These are phyloP conservation scores for Penium margaritaceum DNA, from an alignment of 139 green algal species.

Conservation along the genomic window DNA sequence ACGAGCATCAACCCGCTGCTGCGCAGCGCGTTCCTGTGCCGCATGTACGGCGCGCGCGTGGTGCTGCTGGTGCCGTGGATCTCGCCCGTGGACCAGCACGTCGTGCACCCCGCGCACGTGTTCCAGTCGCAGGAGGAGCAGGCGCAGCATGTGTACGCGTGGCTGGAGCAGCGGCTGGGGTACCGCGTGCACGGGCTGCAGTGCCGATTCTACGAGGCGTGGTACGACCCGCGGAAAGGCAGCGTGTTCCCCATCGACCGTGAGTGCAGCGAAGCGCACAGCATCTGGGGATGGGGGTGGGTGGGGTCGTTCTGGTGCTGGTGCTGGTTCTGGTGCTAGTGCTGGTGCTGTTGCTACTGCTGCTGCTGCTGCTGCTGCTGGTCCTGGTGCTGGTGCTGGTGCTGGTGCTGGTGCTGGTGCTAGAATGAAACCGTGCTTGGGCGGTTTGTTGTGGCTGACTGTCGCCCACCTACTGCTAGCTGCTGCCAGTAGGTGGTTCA, in stretches of 20 bases:
- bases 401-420: too few species aligned
- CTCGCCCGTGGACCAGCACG: constrained; percentile 2
- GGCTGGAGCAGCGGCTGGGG: constrained; percentile 77
- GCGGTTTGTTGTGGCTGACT: not conserved
- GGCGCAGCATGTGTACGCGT: constrained; percentile 75
- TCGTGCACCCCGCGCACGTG: constrained; percentile 7
- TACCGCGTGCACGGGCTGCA: constrained; percentile 73
- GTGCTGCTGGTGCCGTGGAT: constrained; percentile 33
- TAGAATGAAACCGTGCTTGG: not conserved
- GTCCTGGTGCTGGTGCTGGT: too few species aligned
- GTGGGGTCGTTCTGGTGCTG: too few species aligned
- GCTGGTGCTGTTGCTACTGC: not conserved
- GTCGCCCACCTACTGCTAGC: too few species aligned
- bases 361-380: not conserved
- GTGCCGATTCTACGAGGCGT: constrained; percentile 74
- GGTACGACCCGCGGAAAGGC: constrained; percentile 77
- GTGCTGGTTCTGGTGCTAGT: too few species aligned
- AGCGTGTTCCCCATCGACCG: constrained; percentile 82
- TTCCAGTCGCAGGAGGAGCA: constrained; percentile 49
- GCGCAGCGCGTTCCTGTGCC: constrained; percentile 81
- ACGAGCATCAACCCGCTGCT: constrained; percentile 85
- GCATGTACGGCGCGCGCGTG: constrained; percentile 39
- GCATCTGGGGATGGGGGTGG: too few species aligned
- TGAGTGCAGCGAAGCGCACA: constrained; percentile 14
- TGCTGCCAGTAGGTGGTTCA: too few species aligned